Evolutionary conservation across 2,329 filamentous ascomycete genomes (phyloP), one percentile per base, ranked within the genome.

Genomic region (Ramichloridium luteum): DNA sequence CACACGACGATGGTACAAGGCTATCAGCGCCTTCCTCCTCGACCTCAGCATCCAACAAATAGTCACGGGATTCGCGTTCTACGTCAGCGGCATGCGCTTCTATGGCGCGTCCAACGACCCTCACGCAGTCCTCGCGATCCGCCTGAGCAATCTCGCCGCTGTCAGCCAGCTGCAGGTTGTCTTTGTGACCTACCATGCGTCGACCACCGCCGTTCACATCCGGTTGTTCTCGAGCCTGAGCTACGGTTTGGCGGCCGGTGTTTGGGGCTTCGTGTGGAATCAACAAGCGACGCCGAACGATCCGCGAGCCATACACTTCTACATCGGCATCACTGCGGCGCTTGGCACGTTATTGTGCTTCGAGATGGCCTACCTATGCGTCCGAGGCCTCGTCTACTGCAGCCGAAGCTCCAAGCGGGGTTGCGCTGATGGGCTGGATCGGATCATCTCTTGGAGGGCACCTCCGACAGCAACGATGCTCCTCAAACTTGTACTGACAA

Each of bases 141-240:
- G 26, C 9, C 26, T 27, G 8, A 27, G 26, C 26, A 13, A 27
- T 6, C 26, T 27, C 11, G 9, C 8, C 11, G 13, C 26, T 9
- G 26, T 27, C 26, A 27, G 26, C 13, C 26, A 27, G 13, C 6
- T 27, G 6, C 26, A n/a, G 11, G 13, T 27, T 13, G 26, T 27
- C 26, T 8, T 27, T 6, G 26, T 27, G 6, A 13, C 26, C 6
- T 9, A 13, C 26, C 8, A 8, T 13, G 26, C 6, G 26, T n/a
- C 8, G 20, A 8, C 8, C 8, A n/a, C n/a, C 8, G 8, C 20
- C 8, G 8, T 23, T 23, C 20, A 23, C n/a, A 8, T 23, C n/a
- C 20, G 20, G 8, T 23, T 8, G 20, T 8, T 23, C 20, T 23
- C 20, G 20, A 23, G 20, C n/a, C 20, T 23, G 20, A 8, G 8